A percentile compares a stretch with the other conserved stretches of the same genome.
phyloP scores from a whole-genome alignment of 305 asterid genomes.

The Salvia sclarea region DNA sequence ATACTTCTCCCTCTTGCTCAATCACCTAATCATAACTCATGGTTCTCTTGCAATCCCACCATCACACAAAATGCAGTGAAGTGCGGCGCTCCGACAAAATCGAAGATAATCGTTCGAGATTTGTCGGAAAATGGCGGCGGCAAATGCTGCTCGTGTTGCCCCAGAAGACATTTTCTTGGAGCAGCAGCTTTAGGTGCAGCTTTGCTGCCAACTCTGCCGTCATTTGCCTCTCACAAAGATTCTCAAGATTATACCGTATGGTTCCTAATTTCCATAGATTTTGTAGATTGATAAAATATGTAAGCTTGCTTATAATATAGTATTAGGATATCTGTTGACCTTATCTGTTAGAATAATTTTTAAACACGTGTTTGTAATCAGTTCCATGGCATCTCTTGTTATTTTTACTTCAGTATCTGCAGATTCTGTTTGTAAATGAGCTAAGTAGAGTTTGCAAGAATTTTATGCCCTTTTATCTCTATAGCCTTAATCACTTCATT shows the following conservation, averaged over 20 bases:
- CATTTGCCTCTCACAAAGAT: constrained; percentile 43
- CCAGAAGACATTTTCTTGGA: constrained; percentile 61
- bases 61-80: constrained; percentile 29
- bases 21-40: constrained; percentile 32
- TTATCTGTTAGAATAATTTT: too few species aligned
- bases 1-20: constrained; percentile 10
- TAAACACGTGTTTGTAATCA: too few species aligned
- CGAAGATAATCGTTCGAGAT: constrained; percentile 32
- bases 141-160: constrained; percentile 52
- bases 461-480: constrained; percentile 9
- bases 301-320: not conserved
- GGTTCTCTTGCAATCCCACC: constrained; percentile 31
- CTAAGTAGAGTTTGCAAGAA: not conserved
- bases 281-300: not conserved
- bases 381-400: too few species aligned
- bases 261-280: constrained; percentile 10
- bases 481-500: not conserved
- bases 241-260: constrained; percentile 51
- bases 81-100: constrained; percentile 29
- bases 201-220: constrained; percentile 47
- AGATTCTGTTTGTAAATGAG: not conserved
- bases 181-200: constrained; percentile 43
- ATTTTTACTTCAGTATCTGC: not conserved
- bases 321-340: not conserved
- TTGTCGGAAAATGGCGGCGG: constrained; percentile 27